These are phyloP conservation scores for Pistacia atlantica DNA, from an alignment of 345 rosid species.

Conservation along the genomic window DNA sequence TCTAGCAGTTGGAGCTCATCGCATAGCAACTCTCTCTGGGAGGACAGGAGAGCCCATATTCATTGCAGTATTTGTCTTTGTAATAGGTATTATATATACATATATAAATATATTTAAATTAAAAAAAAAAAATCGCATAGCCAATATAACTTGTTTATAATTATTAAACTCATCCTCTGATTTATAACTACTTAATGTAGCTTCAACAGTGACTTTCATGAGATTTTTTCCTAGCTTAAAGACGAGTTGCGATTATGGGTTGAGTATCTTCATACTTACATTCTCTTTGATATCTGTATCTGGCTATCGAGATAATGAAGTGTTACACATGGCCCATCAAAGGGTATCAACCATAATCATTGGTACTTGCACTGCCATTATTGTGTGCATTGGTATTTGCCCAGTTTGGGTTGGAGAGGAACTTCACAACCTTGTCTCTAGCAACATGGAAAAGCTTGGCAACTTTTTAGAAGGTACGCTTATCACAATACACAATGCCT, in stretches of 20 bases:
- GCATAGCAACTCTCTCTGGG: slow-evolving; percentile 29
- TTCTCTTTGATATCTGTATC: slow-evolving; percentile 38
- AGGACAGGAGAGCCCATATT: slow-evolving; percentile 25
- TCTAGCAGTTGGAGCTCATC: slow-evolving; percentile 40
- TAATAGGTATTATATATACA: slow-evolving; percentile 16
- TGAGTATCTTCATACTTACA: slow-evolving; percentile 44
- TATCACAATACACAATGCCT: too few species aligned
- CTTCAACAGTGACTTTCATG: slow-evolving; percentile 27
- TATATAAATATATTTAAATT: too few species aligned
- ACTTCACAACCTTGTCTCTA: slow-evolving; percentile 26
- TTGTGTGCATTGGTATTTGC: slow-evolving; percentile 22
- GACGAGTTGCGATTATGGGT: slow-evolving; percentile 50
- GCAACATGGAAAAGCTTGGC: slow-evolving; percentile 31
- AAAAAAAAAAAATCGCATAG: too few species aligned
- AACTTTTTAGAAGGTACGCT: slow-evolving; percentile 29
- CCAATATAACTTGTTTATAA: neutral
- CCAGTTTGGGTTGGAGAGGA: slow-evolving; percentile 35
- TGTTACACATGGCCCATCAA: slow-evolving; percentile 19
- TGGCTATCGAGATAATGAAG: slow-evolving; percentile 24
- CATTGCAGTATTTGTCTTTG: slow-evolving; percentile 30
- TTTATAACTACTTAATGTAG: slow-evolving; percentile 22
- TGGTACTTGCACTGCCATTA: slow-evolving; percentile 23
- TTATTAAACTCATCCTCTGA: neutral
- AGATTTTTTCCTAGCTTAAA: slow-evolving; percentile 38
- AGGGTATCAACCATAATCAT: slow-evolving; percentile 34